Evolutionary conservation across 805 yeast genomes (phyloP).

Genomic region (Kodamaea fukazawae): DNA sequence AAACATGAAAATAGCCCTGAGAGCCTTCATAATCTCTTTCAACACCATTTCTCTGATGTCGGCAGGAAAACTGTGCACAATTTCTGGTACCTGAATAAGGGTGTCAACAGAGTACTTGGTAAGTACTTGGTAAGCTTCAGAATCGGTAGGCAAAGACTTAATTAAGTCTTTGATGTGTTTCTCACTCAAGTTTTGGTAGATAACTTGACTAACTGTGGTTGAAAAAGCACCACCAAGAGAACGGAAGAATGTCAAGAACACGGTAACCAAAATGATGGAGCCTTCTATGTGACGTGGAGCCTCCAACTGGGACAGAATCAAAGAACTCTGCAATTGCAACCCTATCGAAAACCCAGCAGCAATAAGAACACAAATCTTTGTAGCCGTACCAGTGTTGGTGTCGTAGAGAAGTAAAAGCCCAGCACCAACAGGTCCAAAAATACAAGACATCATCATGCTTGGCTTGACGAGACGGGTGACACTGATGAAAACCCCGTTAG

Average conservation of each 20-base stretch:
- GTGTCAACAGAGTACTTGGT: conserved; percentile 12
- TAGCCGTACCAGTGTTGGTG: conserved; percentile 19
- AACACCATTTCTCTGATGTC: conserved; percentile 21
- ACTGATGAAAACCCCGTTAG: conserved; percentile 31
- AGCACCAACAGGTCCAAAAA: conserved; percentile 32
- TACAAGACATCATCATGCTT: conserved; percentile 28
- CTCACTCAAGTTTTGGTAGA: conserved; percentile 22
- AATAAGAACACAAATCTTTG: conserved; percentile 33
- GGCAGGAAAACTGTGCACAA: conserved; percentile 25
- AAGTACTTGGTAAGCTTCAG: conserved; percentile 15
- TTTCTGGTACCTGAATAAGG: conserved; percentile 25
- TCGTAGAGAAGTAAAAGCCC: conserved; percentile 32
- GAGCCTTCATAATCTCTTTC: conserved; percentile 32
- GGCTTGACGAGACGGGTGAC: conserved; percentile 29
- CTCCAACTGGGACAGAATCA: conserved; percentile 34
- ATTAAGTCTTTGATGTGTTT: conserved; percentile 18
- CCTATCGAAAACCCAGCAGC: conserved; percentile 36
- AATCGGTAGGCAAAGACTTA: conserved; percentile 8
- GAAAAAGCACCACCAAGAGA: conserved; percentile 34
- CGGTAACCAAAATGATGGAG: conserved; percentile 33
- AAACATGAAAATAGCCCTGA: conserved; percentile 34
- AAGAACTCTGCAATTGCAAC: conserved; percentile 34
- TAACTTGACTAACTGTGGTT: conserved; percentile 30
- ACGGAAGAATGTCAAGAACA: conserved; percentile 32
- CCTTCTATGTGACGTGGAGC: conserved; percentile 38